Conservation (phyloP, 2,329 filamentous ascomycete species). For the Xylariaceae sp. region DNA sequence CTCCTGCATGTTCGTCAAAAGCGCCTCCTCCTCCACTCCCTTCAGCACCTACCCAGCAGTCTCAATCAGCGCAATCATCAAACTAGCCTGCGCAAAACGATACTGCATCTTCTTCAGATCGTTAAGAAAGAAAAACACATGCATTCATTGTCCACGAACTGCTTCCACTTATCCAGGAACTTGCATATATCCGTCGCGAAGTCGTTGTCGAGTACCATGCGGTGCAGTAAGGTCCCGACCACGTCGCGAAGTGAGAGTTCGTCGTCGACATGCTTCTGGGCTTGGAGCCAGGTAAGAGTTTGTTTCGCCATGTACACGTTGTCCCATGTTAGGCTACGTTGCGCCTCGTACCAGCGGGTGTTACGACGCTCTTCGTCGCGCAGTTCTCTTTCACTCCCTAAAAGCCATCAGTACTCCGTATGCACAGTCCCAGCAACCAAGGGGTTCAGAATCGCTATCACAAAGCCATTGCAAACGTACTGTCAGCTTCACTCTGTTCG, state of each 20-base stretch:
- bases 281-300: slow-evolving; percentile 41
- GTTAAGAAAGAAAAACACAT: slow-evolving; percentile 44
- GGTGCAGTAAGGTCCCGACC: slow-evolving; percentile 44
- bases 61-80: slow-evolving; percentile 45
- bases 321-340: slow-evolving; percentile 51
- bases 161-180: slow-evolving; percentile 49
- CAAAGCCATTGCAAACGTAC: slow-evolving; percentile 32
- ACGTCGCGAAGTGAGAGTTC: slow-evolving; percentile 35
- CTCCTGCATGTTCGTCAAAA: slow-evolving; percentile 50
- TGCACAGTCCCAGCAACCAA: not conserved
- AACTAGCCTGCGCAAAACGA: slow-evolving; percentile 44
- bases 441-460: not conserved
- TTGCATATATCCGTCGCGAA: slow-evolving; percentile 38
- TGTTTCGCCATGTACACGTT: slow-evolving; percentile 42
- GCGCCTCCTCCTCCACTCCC: slow-evolving; percentile 32
- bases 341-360: slow-evolving; percentile 41
- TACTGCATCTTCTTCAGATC: slow-evolving; percentile 27
- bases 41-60: slow-evolving; percentile 42
- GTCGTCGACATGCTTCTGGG: slow-evolving; percentile 25
- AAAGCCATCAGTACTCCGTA: not conserved
- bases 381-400: too few relatives aligned
- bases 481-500: slow-evolving; percentile 28
- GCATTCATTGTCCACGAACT: slow-evolving; percentile 51
- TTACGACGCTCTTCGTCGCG: slow-evolving; percentile 27
- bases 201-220: slow-evolving; percentile 46